Evolutionary conservation across 345 rosid species (phyloP), one percentile per base, ranked within the genome.

Genomic region (Carallia pectinifolia): DNA sequence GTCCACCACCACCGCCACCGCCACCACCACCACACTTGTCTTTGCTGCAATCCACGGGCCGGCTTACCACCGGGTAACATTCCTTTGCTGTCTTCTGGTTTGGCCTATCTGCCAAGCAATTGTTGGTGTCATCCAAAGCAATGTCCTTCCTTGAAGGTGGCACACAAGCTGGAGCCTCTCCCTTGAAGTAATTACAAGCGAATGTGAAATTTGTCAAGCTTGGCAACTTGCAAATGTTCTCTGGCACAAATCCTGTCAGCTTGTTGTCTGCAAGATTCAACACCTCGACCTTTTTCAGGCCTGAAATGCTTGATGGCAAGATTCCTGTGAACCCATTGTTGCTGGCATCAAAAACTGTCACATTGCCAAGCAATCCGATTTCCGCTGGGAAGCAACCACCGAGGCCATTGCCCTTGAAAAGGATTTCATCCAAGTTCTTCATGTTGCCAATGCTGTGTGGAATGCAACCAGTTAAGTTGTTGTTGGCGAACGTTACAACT

Each of bases 31-130:
- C 69, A 5, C 88, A 84, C 56, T 69, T 80, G 6, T 77, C 80
- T 40, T 77, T 76, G 66, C 83, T 82, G 15, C 89, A 87, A 74
- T 87, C 89, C 52, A 87, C 82, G 0, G 85, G 87, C 50, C 66
- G 77, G 50, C 74, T 81, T 30, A 82, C 77, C 33, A 84, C 76
- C 0, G 74, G 75, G 19, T 80, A 65, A 71, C 92, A 85, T 31
- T 62, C 77, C 53, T 74, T 78, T 4, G 73, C 59, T 1, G 85
- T 68, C 70, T 81, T 84, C 56, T 88, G 92, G 0, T 72, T 67
- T 38, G 88, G 83, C 77, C 84, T 78, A 16, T 82, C 74, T 2
- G 81, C 79, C 64, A 88, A 34, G 61, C 88, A 88, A 64, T 85
- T 88, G 58, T 52, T 67, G 5, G 62, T 65, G 17, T 75, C 79